Base-by-base conservation (phyloP, 768 basidiomycete genomes). In the Nevesoporus exiguus region DNA sequence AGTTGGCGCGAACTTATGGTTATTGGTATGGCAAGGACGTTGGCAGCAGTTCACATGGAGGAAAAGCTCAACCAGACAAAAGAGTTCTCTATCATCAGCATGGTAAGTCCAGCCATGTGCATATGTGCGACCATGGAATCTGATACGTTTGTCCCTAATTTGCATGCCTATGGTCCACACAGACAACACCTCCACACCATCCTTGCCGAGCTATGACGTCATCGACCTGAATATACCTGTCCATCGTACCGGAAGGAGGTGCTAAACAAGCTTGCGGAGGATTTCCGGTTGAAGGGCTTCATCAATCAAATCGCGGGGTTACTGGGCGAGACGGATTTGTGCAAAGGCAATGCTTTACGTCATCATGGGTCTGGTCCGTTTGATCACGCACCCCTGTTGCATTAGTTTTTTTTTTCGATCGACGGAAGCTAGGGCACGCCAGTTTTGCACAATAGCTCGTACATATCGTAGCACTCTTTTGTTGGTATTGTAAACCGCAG, bases 181-280 rank as follows among this genome's bases (percentile, higher is more conserved):
- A 50, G 63, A 3, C 63, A 53, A 14, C 62, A 66, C 40, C 19
- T 67, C 2, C 58, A 48, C 14, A 56, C 61, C 0, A 7, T 70
- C 19, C 59, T 67, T 36, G 43, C 52, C 33, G 48, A 61, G 53
- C 15, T 61, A 62, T 59, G 57, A 64, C 73, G 42, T 58, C 56
- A 66, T 58, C 56, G 74, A 33, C 85, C 84, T 0, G 64, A 76
- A 29, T 88, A 85, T 59, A 81, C 81, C 2, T 90, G 88, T 51
- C 88, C 88, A 3, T 80, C 79, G 5, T 90, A 88, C 60, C 76
- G 88, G 48, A 71, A 76, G n/a, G n/a, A n/a, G 13, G 78, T 85
- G 11, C 64, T 69, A 29, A 73, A 62, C 13, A 76, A 73, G 21
- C 88, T 88, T 0, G 74, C 78, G 0, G 84, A 88, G 61, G 78